Evolutionary conservation across 345 rosid species (phyloP), one percentile per base, ranked within the genome.

Genomic region (Acer negundo): DNA sequence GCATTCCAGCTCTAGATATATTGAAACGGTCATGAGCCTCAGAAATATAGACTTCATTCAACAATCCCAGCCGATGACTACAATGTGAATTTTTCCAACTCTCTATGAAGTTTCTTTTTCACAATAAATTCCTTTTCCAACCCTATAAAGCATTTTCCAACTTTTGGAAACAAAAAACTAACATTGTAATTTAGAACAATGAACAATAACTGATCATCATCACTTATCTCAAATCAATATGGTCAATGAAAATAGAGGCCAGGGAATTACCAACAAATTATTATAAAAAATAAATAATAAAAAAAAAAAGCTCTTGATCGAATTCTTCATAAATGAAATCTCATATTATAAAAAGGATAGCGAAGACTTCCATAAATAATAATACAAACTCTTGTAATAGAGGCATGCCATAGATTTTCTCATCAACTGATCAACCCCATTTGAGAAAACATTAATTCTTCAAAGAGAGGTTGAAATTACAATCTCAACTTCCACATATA

Each of bases 111-210:
- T 0, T 12, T 11, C 58, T 42, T 67, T 40, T n/a, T 31, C 12
- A 65, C n/a, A 16, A 16, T 4, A 53, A 24, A 16, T 2, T 64
- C 44, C 16, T 64, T 64, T 53, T 53, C 58, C 20, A 53, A 19
- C 55, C 55, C 55, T 20, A 58, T n/a, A 58, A 24, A 19, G 24
- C 16, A 31, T 28, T 53, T 70, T 51, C 47, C 0, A 53, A 17
- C 55, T 77, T 80, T 70, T 71, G 72, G 46, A 80, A 28, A 70
- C 72, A 75, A 69, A 62, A 58, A 58, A 24, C 23, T 35, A 35
- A 35, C 38, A 0, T 35, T 4, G 38, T 31, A 31, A 31, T 49
- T 49, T 62, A 62, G 62, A 75, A 51, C 42, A 73, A 46, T 56
- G 62, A 56, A 56, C 62, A 56, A 16, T 8, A 6, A 9, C 10